Percentiles rank a stretch among this genome's conserved stretches.
These are phyloP conservation scores for Myxozyma mucilagina DNA, from an alignment of 805 yeast genomes.

Conservation along the genomic window DNA sequence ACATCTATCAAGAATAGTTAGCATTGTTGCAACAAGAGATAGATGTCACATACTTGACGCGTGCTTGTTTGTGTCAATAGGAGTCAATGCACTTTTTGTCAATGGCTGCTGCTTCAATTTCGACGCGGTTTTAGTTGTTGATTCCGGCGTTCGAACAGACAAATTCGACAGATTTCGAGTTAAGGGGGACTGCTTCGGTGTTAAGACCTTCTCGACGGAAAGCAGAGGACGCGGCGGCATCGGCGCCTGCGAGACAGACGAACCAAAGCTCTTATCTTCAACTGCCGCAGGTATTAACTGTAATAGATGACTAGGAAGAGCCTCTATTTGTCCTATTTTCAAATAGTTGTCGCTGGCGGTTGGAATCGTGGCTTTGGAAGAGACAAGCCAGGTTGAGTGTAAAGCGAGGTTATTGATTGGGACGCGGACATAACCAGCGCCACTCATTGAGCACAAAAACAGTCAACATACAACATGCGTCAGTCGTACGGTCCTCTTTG, in stretches of 20 bases:
- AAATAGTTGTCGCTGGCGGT: neutral
- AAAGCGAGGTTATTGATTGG: constrained; percentile 17
- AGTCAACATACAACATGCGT: too few species aligned
- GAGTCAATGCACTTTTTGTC: neutral
- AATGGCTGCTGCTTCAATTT: neutral
- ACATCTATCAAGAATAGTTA: neutral
- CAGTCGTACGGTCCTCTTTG: too few species aligned
- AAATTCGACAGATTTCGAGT: neutral
- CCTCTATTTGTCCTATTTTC: neutral
- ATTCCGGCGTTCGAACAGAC: neutral
- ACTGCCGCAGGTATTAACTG: constrained; percentile 6
- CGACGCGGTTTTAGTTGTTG: neutral
- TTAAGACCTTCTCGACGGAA: neutral
- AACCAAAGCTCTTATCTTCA: constrained; percentile 6
- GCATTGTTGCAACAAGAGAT: neutral
- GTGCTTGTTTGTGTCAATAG: neutral
- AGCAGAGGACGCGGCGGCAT: constrained; percentile 9
- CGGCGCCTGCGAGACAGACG: neutral
- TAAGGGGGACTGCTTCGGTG: constrained; percentile 1
- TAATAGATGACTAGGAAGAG: constrained; percentile 1
- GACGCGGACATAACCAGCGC: neutral
- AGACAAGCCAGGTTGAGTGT: constrained; percentile 20
- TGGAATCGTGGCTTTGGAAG: constrained; percentile 12
- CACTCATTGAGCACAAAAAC: constrained; percentile 8
- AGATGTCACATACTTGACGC: neutral